Evolutionary conservation across 805 yeast genomes (phyloP), one percentile per base, ranked within the genome.

Genomic region (Lipomyces yamadae): DNA sequence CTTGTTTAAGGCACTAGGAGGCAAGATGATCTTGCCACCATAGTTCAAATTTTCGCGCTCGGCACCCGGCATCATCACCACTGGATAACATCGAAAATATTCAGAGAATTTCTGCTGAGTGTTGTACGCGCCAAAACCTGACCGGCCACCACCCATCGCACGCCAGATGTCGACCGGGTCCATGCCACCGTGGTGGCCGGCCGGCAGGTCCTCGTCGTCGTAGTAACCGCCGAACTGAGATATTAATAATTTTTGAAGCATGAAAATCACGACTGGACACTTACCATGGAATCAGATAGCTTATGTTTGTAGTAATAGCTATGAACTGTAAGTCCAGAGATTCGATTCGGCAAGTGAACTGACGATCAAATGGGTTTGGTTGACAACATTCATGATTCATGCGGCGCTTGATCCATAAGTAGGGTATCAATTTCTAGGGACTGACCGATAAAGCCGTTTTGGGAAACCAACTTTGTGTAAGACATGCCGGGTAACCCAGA

Each of bases 11-110:
- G 98, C 95, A 50, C 97, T 90, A 30, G 96, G 95, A 3, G 99
- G 99, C 60, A 95, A 78, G 70, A 94, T 92, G 63, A 95, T 92
- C 80, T 95, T 95, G 70, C 99, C 99, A 11, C 99, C 98, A 78
- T 79, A 94, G 75, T 95, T 92, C 60, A 96, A 88, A 68, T 77
- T 89, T 85, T 69, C 92, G 78, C 67, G 83, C 82, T 72, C 83
- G 73, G 76, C 88, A 45, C 83, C 96, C 13, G 92, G 88, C 96
- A 94, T 90, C 92, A 90, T 90, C 0, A 89, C 83, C 39, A 94
- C 85, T 1, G 99, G 98, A 76, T 92, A 95, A 75, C 97, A 89
- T 74, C 99, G 84, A 81, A 91, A 95, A 77, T 85, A 90, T 70
- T 92, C 97, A 73, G 90, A 92, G 79, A 92, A 95, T 68, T 77